Percentiles rank a stretch among this genome's conserved stretches.
Evolutionary conservation across 129 eudicot genomes (phyloP).

Genomic region (Pseudognaphalium luteoalbum): DNA sequence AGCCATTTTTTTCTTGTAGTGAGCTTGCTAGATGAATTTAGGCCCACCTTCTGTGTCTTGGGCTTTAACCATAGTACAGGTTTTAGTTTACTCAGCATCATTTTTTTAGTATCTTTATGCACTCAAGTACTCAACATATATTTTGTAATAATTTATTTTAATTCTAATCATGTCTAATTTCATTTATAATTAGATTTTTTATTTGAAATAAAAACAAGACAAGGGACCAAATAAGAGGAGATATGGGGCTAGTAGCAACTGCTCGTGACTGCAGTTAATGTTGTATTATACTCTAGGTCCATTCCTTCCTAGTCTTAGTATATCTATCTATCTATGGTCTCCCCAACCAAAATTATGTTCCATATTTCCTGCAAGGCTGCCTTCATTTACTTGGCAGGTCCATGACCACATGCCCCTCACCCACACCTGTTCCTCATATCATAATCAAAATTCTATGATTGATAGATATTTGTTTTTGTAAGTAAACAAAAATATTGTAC

Average conservation of each 20-base stretch:
- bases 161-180: background rate
- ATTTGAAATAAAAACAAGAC: too few relatives aligned
- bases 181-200: background rate
- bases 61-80: background rate
- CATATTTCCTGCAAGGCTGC: background rate
- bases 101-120: background rate
- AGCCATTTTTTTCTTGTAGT: too few relatives aligned
- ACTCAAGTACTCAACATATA: background rate
- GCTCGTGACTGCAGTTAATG: slow-evolving; percentile 40
- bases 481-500: background rate
- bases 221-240: background rate
- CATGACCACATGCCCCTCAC: slow-evolving; percentile 1
- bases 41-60: slow-evolving; percentile 12
- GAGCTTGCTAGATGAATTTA: background rate
- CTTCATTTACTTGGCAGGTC: slow-evolving; percentile 6
- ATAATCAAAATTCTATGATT: background rate
- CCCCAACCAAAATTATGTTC: slow-evolving; percentile 20
- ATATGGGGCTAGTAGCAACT: slow-evolving; percentile 28
- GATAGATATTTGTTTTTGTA: background rate
- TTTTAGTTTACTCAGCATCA: background rate
- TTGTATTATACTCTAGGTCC: slow-evolving; percentile 13
- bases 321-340: too few relatives aligned
- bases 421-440: slow-evolving; percentile 17
- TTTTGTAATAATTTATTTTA: background rate
- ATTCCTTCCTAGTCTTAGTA: slow-evolving; percentile 4